Evolutionary conservation across 2,329 filamentous ascomycete genomes (phyloP).

Genomic region (Calonectria henricotiae): DNA sequence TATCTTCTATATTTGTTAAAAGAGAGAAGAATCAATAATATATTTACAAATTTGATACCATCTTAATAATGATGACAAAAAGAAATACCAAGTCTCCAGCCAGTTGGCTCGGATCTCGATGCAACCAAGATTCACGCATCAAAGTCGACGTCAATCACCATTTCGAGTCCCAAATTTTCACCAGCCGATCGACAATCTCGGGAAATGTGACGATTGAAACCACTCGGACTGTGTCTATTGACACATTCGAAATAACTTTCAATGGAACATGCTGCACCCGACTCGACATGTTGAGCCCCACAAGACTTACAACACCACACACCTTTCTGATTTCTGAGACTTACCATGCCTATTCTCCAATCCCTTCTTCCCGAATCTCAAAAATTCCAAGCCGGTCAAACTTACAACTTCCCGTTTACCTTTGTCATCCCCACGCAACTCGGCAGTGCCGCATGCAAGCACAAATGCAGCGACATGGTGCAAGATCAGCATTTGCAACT

Average conservation of each 20-base stretch:
- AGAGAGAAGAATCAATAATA: background rate
- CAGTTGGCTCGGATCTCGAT: constrained; percentile 25
- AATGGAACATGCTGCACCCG: constrained; percentile 28
- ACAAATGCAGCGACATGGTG: constrained; percentile 29
- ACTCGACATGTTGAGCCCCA: constrained; percentile 42
- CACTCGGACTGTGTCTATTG: constrained; percentile 33
- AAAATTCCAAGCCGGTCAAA: constrained; percentile 34
- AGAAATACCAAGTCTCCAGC: background rate
- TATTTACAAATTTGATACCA: background rate
- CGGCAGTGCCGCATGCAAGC: constrained; percentile 40
- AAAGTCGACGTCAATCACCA: constrained; percentile 42
- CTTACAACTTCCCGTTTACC: constrained; percentile 38
- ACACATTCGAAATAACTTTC: constrained; percentile 42
- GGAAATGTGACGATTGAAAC: constrained; percentile 35
- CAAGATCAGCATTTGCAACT: constrained; percentile 42
- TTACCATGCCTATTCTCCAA: constrained; percentile 43
- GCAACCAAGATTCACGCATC: constrained; percentile 36
- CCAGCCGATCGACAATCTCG: constrained; percentile 42
- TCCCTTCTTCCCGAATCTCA: constrained; percentile 26
- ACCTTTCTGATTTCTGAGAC: constrained; percentile 40
- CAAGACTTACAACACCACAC: constrained; percentile 31
- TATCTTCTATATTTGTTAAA: background rate
- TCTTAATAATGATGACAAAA: background rate
- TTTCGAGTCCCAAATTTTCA: constrained; percentile 46
- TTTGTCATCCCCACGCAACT: constrained; percentile 45